These are phyloP conservation scores for Colletotrichum sojae DNA, from an alignment of 2,329 filamentous ascomycete species.

Conservation along the genomic window DNA sequence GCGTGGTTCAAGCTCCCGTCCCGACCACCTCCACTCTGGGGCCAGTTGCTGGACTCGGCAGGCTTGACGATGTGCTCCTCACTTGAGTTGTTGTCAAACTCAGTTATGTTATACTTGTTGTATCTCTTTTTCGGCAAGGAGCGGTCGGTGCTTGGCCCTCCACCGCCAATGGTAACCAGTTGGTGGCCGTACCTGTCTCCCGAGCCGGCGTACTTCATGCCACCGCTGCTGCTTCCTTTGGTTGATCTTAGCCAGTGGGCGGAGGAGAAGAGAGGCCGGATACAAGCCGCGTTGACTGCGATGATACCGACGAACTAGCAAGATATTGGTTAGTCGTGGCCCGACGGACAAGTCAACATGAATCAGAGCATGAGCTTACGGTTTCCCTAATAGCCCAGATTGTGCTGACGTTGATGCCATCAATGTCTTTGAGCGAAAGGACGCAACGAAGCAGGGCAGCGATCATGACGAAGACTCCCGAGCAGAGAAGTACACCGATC, in stretches of 20 bases:
- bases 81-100: constrained; percentile 49
- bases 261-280: constrained; percentile 56
- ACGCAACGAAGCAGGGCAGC: constrained; percentile 59
- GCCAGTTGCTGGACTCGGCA: constrained; percentile 31
- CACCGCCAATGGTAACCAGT: constrained; percentile 46
- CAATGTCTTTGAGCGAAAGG: constrained; percentile 52
- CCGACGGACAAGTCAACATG: not conserved
- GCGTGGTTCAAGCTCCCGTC: constrained; percentile 9
- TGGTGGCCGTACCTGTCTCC: constrained; percentile 45
- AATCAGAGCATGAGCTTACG: constrained; percentile 41
- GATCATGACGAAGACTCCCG: constrained; percentile 59
- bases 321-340: not conserved
- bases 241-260: constrained; percentile 51
- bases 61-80: constrained; percentile 49
- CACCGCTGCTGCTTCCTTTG: constrained; percentile 48
- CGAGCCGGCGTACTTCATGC: constrained; percentile 44
- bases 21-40: not conserved
- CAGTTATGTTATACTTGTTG: constrained; percentile 39
- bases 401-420: constrained; percentile 55
- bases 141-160: constrained; percentile 35
- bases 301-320: constrained; percentile 59
- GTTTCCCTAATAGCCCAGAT: constrained; percentile 62
- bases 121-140: constrained; percentile 26
- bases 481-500: constrained; percentile 56
- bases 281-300: constrained; percentile 57